A percentile compares a stretch with the other conserved stretches of the same genome.
These are phyloP conservation scores for Trichoderma koningii DNA, from an alignment of 2,329 filamentous ascomycete species.

Conservation along the genomic window DNA sequence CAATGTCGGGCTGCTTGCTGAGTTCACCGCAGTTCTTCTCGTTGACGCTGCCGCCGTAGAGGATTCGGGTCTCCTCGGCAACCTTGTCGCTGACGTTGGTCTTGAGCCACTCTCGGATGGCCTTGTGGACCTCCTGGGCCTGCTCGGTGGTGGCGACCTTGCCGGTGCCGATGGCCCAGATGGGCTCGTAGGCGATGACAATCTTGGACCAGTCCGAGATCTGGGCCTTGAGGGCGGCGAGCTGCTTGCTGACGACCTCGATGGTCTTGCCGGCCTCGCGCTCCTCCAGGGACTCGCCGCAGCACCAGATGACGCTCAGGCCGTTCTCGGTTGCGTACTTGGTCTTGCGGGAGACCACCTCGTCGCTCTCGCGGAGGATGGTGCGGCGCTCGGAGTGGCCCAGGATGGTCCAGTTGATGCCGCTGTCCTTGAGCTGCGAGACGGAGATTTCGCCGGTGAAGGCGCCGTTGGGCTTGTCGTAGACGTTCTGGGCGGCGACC, in stretches of 20 bases:
- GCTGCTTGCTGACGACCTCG: slow-evolving; percentile 80
- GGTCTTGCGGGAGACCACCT: slow-evolving; percentile 88
- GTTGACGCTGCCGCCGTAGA: slow-evolving; percentile 94
- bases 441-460: slow-evolving; percentile 97
- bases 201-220: slow-evolving; percentile 88
- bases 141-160: slow-evolving; percentile 88
- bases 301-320: slow-evolving; percentile 92
- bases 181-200: slow-evolving; percentile 97
- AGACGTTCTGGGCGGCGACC: slow-evolving; percentile 95
- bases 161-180: slow-evolving; percentile 95
- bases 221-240: slow-evolving; percentile 76
- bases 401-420: slow-evolving; percentile 86
- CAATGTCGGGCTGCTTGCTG: slow-evolving; percentile 89
- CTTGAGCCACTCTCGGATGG: slow-evolving; percentile 86
- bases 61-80: slow-evolving; percentile 84
- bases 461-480: slow-evolving; percentile 93
- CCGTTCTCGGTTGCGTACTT: slow-evolving; percentile 88
- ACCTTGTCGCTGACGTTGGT: slow-evolving; percentile 69
- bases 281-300: slow-evolving; percentile 92
- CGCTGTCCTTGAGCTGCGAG: slow-evolving; percentile 83
- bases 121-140: slow-evolving; percentile 91
- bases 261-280: slow-evolving; percentile 84
- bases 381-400: slow-evolving; percentile 95
- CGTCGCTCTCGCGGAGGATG: slow-evolving; percentile 82
- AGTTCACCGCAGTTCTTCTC: slow-evolving; percentile 98